Percentiles rank a stretch among this genome's conserved stretches.
phyloP scores from a whole-genome alignment of 2,329 filamentous ascomycete species.

The Hypocreales sp. region DNA sequence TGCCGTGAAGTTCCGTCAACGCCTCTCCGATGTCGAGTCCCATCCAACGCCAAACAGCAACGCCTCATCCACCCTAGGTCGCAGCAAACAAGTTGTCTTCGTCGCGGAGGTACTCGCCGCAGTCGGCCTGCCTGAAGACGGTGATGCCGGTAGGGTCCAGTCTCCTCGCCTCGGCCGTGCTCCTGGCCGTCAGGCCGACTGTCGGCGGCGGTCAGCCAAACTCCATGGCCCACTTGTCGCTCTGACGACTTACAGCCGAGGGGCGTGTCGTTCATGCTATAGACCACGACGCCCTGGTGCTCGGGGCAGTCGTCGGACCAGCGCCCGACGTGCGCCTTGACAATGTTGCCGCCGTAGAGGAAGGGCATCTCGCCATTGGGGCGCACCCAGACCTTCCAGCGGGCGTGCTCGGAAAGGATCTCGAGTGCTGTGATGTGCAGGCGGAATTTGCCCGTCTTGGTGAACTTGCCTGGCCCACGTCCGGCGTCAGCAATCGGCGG shows the following conservation, averaged over 20 bases:
- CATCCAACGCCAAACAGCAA: no score
- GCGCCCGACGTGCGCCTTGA: slow-evolving; percentile 55
- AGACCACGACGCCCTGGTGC: slow-evolving; percentile 81
- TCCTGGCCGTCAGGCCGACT: slow-evolving; percentile 82
- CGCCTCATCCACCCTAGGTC: no score
- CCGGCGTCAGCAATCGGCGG: no score
- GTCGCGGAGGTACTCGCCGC: slow-evolving; percentile 87
- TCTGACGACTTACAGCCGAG: no score
- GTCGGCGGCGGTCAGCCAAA: no score
- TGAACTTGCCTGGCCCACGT: slow-evolving; percentile 91
- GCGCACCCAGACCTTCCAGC: slow-evolving; percentile 97
- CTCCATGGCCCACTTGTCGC: no score
- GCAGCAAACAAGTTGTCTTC: slow-evolving; percentile 27
- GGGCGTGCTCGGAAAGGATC: slow-evolving; percentile 75
- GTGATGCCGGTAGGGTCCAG: slow-evolving; percentile 83
- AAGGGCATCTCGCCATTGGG: slow-evolving; percentile 96
- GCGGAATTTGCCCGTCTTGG: slow-evolving; percentile 90
- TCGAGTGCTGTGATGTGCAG: slow-evolving; percentile 83
- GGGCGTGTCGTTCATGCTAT: slow-evolving; percentile 87
- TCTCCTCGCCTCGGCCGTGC: slow-evolving; percentile 66
- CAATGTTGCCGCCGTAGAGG: slow-evolving; percentile 81
- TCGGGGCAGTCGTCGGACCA: slow-evolving; percentile 88
- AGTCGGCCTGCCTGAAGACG: slow-evolving; percentile 83
- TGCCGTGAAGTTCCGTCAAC: no score
- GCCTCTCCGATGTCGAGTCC: no score